Conservation (phyloP, 1,284 basidiomycete species). For the Naganishia albida region DNA sequence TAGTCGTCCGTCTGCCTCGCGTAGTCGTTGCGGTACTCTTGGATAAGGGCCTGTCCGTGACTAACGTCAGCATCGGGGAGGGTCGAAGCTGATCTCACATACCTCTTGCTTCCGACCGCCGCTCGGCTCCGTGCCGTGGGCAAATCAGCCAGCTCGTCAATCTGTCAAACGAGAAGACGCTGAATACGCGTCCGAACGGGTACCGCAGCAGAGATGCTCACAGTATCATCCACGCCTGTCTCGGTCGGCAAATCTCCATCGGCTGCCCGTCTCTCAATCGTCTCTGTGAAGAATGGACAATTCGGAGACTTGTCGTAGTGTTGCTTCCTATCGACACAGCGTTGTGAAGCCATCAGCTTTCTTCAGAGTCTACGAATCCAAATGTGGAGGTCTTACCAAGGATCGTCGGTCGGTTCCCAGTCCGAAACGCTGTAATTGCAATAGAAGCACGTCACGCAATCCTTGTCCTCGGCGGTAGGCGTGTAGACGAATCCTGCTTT, state of each 20-base stretch:
- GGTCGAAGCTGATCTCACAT: neutral
- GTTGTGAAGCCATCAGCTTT: slow-evolving; percentile 33
- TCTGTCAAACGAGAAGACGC: neutral
- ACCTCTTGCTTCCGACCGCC: slow-evolving; percentile 14
- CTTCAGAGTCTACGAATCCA: slow-evolving; percentile 55
- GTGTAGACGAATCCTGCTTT: slow-evolving; percentile 77
- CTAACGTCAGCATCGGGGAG: neutral
- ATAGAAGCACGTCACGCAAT: slow-evolving; percentile 74
- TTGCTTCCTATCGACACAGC: slow-evolving; percentile 40
- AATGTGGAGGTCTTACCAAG: slow-evolving; percentile 65
- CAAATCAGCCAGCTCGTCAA: slow-evolving; percentile 20
- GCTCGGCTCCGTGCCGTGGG: slow-evolving; percentile 19
- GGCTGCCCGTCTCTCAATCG: slow-evolving; percentile 19
- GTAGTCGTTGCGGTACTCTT: slow-evolving; percentile 4
- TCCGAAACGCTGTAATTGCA: slow-evolving; percentile 71
- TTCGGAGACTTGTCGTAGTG: slow-evolving; percentile 45
- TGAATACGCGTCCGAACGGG: too few species aligned
- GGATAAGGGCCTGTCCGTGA: slow-evolving; percentile 10
- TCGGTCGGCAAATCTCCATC: slow-evolving; percentile 7
- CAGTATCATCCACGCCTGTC: slow-evolving; percentile 1
- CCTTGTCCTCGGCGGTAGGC: slow-evolving; percentile 63
- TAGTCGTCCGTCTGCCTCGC: slow-evolving; percentile 3
- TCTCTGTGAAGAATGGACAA: slow-evolving; percentile 49
- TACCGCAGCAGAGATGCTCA: slow-evolving; percentile 2
- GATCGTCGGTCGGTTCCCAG: slow-evolving; percentile 79